phyloP scores from a whole-genome alignment of 768 basidiomycete species.

The Rhizopogon roseolus region DNA sequence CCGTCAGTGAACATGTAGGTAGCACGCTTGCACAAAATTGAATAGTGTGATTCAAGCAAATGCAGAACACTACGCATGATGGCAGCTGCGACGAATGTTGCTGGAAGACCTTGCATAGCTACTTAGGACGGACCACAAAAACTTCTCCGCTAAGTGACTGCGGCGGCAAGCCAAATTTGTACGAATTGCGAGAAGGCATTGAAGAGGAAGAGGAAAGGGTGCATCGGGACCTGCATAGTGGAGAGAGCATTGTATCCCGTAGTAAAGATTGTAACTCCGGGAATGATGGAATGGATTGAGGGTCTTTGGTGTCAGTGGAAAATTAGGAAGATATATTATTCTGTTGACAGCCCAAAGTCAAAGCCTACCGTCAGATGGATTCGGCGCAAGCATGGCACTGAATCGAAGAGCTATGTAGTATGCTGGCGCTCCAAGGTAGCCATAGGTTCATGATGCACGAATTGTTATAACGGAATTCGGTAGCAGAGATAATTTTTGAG shows the following conservation, averaged over 20 bases:
- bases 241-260: constrained; percentile 66
- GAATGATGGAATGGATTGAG: constrained; percentile 72
- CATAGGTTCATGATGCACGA: constrained; percentile 43
- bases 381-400: background rate
- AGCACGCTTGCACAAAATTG: constrained; percentile 40
- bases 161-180: constrained; percentile 49
- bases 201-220: constrained; percentile 76
- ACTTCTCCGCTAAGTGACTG: constrained; percentile 67
- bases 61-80: constrained; percentile 41
- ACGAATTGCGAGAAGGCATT: constrained; percentile 71
- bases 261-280: constrained; percentile 73
- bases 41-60: background rate
- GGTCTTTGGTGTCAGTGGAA: constrained; percentile 82
- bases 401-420: constrained; percentile 46
- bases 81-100: constrained; percentile 52
- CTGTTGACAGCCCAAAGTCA: constrained; percentile 59
- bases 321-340: constrained; percentile 76
- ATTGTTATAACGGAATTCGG: background rate
- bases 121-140: constrained; percentile 76
- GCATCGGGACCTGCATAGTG: constrained; percentile 79
- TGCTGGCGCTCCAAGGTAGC: constrained; percentile 64
- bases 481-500: too few relatives aligned
- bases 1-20: constrained; percentile 4
- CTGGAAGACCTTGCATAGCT: constrained; percentile 56
- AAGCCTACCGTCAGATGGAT: background rate